Conservation (phyloP, 345 rosid genomes). For the Punica granatum region DNA sequence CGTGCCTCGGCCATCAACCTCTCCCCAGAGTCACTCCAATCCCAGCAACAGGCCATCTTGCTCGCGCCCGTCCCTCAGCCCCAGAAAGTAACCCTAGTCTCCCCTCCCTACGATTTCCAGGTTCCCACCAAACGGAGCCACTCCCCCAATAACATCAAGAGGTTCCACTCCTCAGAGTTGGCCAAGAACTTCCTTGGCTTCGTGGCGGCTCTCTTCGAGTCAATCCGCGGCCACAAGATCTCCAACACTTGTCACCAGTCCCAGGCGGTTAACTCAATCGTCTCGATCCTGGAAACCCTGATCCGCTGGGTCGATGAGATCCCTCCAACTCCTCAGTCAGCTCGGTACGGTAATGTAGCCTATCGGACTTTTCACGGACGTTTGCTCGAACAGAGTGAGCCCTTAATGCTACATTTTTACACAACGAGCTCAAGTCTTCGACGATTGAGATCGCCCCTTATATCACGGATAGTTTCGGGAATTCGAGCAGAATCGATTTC, state of each 20-base stretch:
- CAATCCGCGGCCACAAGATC: slow-evolving; percentile 59
- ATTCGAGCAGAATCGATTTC: slow-evolving; percentile 74
- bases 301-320: slow-evolving; percentile 66
- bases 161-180: slow-evolving; percentile 48
- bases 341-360: slow-evolving; percentile 82
- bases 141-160: slow-evolving; percentile 62
- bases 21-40: no score
- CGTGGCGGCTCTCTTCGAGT: no score
- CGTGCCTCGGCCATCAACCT: no score
- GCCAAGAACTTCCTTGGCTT: no score
- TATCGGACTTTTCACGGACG: slow-evolving; percentile 78
- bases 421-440: slow-evolving; percentile 47
- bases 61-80: slow-evolving; percentile 82
- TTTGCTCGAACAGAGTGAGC: slow-evolving; percentile 39
- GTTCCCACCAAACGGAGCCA: slow-evolving; percentile 57
- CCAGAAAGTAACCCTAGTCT: slow-evolving; percentile 37
- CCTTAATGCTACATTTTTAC: slow-evolving; percentile 56
- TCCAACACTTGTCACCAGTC: slow-evolving; percentile 65
- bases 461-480: slow-evolving; percentile 84
- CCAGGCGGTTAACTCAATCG: slow-evolving; percentile 29
- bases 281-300: slow-evolving; percentile 52
- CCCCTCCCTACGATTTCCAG: slow-evolving; percentile 53
- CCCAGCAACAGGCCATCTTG: slow-evolving; percentile 56
- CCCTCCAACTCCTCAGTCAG: slow-evolving; percentile 61
- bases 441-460: slow-evolving; percentile 63